These are phyloP conservation scores for Aspergillus sp. DNA, from an alignment of 2,329 filamentous ascomycete species.

Conservation along the genomic window DNA sequence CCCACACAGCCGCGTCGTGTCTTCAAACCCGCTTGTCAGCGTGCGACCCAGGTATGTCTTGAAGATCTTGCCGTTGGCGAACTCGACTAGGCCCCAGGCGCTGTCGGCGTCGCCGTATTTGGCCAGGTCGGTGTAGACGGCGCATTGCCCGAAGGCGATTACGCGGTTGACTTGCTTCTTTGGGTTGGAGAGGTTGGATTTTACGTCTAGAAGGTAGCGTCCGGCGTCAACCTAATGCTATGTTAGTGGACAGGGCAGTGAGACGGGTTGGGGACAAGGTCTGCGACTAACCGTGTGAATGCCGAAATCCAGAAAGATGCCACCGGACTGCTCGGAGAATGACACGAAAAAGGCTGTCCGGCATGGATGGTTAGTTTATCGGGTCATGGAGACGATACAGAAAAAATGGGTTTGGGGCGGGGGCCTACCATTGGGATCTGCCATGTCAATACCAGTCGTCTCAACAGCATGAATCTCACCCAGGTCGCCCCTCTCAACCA, in stretches of 20 bases:
- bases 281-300: constrained; percentile 36
- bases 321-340: constrained; percentile 39
- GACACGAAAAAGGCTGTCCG: constrained; percentile 38
- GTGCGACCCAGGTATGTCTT: constrained; percentile 43
- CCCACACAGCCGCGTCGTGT: constrained; percentile 38
- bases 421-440: constrained; percentile 10
- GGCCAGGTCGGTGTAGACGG: constrained; percentile 14
- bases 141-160: constrained; percentile 13
- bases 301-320: constrained; percentile 40
- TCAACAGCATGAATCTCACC: constrained; percentile 15
- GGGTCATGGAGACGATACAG: background rate
- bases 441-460: constrained; percentile 12
- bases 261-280: background rate
- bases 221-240: constrained; percentile 8
- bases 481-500: constrained; percentile 5
- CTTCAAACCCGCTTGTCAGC: constrained; percentile 43
- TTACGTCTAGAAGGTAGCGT: constrained; percentile 14
- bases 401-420: background rate
- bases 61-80: constrained; percentile 43
- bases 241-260: background rate
- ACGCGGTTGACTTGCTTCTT: constrained; percentile 18
- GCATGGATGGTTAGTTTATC: background rate
- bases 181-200: constrained; percentile 10
- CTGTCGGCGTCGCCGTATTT: constrained; percentile 16
- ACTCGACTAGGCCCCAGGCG: constrained; percentile 43